phyloP scores from a whole-genome alignment of 345 rosid genomes.

The Lepidium sativum region DNA sequence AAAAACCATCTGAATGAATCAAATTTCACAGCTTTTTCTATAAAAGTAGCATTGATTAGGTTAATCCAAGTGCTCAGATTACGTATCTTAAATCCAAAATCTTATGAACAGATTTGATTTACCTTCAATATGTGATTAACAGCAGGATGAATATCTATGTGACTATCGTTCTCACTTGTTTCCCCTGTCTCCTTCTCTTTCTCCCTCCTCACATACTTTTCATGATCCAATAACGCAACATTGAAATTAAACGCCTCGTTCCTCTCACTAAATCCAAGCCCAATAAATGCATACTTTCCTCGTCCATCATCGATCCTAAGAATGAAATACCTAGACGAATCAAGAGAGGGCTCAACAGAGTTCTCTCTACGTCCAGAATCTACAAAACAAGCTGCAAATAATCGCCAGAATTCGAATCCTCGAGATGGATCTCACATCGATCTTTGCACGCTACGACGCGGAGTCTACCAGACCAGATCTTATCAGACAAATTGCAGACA shows the following conservation, averaged over 20 bases:
- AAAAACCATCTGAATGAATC: conserved; percentile 1
- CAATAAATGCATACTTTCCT: conserved; percentile 97
- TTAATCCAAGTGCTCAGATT: background rate
- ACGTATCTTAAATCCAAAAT: background rate
- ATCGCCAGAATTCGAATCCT: conserved; percentile 85
- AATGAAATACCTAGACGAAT: conserved; percentile 90
- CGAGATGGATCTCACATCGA: conserved; percentile 98
- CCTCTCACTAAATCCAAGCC: conserved; percentile 86
- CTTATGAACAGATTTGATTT: background rate
- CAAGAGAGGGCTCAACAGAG: conserved; percentile 93
- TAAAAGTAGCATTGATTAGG: background rate
- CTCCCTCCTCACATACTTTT: conserved; percentile 78
- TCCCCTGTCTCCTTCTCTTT: conserved; percentile 68
- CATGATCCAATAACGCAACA: conserved; percentile 96
- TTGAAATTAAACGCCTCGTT: conserved; percentile 99
- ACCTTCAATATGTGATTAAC: conserved; percentile 96
- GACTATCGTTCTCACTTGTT: conserved; percentile 48
- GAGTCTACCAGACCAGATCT: conserved; percentile 98
- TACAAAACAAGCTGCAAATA: conserved; percentile 93
- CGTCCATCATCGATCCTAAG: conserved; percentile 89
- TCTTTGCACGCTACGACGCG: conserved; percentile 93
- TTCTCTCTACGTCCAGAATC: conserved; percentile 74
- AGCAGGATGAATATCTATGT: conserved; percentile 94
- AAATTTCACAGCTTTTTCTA: background rate
- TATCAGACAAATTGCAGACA: no score